Evolutionary conservation across 345 rosid species (phyloP).

Genomic region (Mallotus nudiflorus): DNA sequence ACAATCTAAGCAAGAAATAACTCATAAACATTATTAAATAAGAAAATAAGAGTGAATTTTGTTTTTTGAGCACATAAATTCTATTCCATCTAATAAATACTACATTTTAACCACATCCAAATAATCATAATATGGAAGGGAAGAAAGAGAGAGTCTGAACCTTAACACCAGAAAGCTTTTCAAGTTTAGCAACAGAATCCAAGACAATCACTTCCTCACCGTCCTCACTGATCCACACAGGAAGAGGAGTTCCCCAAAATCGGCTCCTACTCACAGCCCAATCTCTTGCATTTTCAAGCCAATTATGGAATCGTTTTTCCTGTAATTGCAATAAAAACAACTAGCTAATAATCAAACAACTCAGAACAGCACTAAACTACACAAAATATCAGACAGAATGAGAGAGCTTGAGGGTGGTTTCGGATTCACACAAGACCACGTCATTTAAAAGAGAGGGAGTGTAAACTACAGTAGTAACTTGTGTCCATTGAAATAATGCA

Average conservation of each 20-base stretch:
- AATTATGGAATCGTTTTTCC: conserved; percentile 98
- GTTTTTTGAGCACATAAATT: neutral
- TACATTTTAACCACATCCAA: conserved; percentile 7
- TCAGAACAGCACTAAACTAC: neutral
- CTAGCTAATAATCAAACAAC: neutral
- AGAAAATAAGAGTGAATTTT: neutral
- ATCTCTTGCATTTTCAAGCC: conserved; percentile 99
- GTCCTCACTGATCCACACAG: conserved; percentile 90
- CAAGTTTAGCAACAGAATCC: conserved; percentile 84
- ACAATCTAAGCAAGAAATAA: too few species aligned
- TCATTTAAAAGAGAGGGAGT: neutral
- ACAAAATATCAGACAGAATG: neutral
- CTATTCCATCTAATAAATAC: neutral
- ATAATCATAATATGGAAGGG: neutral
- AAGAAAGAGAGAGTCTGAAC: conserved; percentile 35
- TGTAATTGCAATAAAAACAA: conserved; percentile 24
- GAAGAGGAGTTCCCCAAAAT: conserved; percentile 99
- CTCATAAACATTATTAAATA: too few species aligned
- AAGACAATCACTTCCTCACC: conserved; percentile 72
- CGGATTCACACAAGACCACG: neutral
- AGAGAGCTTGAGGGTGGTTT: neutral
- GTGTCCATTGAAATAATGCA: too few species aligned
- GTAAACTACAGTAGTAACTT: too few species aligned
- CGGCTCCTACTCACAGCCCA: conserved; percentile 99
- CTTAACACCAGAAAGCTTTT: conserved; percentile 89